Conservation (phyloP, 2,329 filamentous ascomycete species). For the Aspergillus floridensis region DNA sequence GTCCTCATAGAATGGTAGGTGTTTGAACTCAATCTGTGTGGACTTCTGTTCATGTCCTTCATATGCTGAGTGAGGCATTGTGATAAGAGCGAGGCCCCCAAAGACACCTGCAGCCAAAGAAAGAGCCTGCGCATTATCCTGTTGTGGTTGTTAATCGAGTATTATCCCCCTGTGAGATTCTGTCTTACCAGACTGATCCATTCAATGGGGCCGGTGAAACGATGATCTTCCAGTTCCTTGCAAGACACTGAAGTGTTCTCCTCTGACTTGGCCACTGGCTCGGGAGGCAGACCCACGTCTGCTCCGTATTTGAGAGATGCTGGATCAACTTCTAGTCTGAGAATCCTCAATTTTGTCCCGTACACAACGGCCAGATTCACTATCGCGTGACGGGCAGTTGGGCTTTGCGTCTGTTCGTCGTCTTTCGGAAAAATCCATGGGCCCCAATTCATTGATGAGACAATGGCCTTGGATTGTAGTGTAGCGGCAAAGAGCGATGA, state of each 20-base stretch:
- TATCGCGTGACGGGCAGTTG: slow-evolving; percentile 15
- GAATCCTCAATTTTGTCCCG: slow-evolving; percentile 28
- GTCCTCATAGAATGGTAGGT: slow-evolving; percentile 24
- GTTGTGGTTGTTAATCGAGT: slow-evolving; percentile 8
- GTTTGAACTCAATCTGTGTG: slow-evolving; percentile 9
- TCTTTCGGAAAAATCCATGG: slow-evolving; percentile 28
- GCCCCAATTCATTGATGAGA: slow-evolving; percentile 31
- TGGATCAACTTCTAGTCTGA: slow-evolving; percentile 23
- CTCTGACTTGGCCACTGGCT: slow-evolving; percentile 11
- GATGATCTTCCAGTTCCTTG: slow-evolving; percentile 12
- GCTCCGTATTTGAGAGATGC: not conserved
- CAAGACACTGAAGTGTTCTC: slow-evolving; percentile 13
- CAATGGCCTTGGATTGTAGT: slow-evolving; percentile 24
- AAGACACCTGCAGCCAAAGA: slow-evolving; percentile 24
- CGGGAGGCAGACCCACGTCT: slow-evolving; percentile 3
- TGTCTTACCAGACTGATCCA: slow-evolving; percentile 33
- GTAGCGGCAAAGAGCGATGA: slow-evolving; percentile 32
- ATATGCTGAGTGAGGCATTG: slow-evolving; percentile 20
- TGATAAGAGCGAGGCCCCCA: slow-evolving; percentile 26
- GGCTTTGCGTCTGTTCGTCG: not conserved
- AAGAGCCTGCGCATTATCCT: slow-evolving; percentile 25
- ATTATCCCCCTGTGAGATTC: not conserved
- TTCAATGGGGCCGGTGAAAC: slow-evolving; percentile 31
- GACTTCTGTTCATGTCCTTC: not conserved
- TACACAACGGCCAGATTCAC: slow-evolving; percentile 29